A percentile compares a stretch with the other conserved stretches of the same genome.
These are phyloP conservation scores for Leccinum ochraceum DNA, from an alignment of 768 basidiomycete species.

Conservation along the genomic window DNA sequence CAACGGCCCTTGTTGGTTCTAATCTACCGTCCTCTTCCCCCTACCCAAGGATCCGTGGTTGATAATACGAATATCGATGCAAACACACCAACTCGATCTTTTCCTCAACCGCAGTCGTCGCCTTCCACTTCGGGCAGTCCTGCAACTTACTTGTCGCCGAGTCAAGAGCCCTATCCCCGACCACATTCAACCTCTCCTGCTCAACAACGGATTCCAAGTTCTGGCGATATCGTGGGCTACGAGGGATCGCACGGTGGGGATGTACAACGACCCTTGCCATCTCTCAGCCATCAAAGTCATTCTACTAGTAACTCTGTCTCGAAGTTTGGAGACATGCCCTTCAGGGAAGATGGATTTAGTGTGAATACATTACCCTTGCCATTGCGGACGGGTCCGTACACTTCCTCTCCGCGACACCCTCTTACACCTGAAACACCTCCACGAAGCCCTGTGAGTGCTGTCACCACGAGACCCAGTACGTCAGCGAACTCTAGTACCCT, in stretches of 20 bases:
- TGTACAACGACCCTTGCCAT: slow-evolving; percentile 27
- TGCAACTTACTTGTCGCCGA: slow-evolving; percentile 42
- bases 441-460: slow-evolving; percentile 61
- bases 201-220: slow-evolving; percentile 31
- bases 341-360: slow-evolving; percentile 32
- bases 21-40: slow-evolving; percentile 30
- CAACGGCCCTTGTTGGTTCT: slow-evolving; percentile 17
- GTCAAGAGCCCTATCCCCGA: slow-evolving; percentile 59
- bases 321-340: slow-evolving; percentile 33
- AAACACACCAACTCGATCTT: slow-evolving; percentile 19
- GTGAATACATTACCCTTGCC: slow-evolving; percentile 27
- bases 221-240: slow-evolving; percentile 16
- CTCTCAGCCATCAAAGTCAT: slow-evolving; percentile 29
- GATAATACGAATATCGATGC: slow-evolving; percentile 24
- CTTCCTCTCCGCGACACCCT: slow-evolving; percentile 23
- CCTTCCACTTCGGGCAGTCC: slow-evolving; percentile 20
- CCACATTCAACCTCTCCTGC: slow-evolving; percentile 57
- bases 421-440: slow-evolving; percentile 49
- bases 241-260: slow-evolving; percentile 32
- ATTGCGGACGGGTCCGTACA: slow-evolving; percentile 31
- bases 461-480: slow-evolving; percentile 42
- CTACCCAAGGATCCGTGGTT: slow-evolving; percentile 25
- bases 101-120: slow-evolving; percentile 28
- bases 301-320: slow-evolving; percentile 30
- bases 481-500: slow-evolving; percentile 33